Evolutionary conservation across 2,329 filamentous ascomycete species (phyloP).

Genomic region (Penicillium thymicola): DNA sequence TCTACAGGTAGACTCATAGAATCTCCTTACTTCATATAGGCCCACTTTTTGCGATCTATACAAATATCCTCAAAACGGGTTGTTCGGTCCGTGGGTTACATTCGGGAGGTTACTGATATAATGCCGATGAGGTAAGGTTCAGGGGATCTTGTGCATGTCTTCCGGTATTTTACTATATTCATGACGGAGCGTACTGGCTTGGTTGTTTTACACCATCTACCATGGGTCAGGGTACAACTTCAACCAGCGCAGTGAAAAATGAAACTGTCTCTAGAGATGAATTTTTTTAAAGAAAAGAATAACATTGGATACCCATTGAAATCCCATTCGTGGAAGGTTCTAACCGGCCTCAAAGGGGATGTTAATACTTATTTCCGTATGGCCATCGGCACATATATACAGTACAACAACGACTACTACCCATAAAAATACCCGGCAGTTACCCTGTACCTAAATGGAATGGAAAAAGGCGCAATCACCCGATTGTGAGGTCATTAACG

Average conservation of each 20-base stretch:
- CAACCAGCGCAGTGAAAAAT: no score
- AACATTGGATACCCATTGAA: not conserved
- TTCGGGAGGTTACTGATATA: slow-evolving; percentile 20
- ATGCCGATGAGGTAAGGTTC: not conserved
- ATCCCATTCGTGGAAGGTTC: no score
- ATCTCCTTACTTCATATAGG: no score
- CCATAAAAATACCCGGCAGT: not conserved
- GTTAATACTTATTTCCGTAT: not conserved
- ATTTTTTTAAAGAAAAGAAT: no score
- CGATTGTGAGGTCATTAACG: not conserved
- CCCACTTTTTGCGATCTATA: not conserved
- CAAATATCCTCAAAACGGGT: not conserved
- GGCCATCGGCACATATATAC: not conserved
- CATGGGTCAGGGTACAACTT: not conserved
- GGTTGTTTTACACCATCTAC: not conserved
- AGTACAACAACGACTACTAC: not conserved
- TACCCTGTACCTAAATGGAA: not conserved
- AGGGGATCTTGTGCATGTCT: not conserved
- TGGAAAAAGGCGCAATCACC: not conserved
- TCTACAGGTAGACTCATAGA: not conserved
- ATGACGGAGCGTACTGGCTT: not conserved
- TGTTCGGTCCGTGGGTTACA: slow-evolving; percentile 15
- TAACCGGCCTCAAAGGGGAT: not conserved
- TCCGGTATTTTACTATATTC: not conserved
- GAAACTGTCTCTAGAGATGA: not conserved